Conservation (phyloP, 495 filamentous ascomycete genomes). For the Hypoxylon trugodes region DNA sequence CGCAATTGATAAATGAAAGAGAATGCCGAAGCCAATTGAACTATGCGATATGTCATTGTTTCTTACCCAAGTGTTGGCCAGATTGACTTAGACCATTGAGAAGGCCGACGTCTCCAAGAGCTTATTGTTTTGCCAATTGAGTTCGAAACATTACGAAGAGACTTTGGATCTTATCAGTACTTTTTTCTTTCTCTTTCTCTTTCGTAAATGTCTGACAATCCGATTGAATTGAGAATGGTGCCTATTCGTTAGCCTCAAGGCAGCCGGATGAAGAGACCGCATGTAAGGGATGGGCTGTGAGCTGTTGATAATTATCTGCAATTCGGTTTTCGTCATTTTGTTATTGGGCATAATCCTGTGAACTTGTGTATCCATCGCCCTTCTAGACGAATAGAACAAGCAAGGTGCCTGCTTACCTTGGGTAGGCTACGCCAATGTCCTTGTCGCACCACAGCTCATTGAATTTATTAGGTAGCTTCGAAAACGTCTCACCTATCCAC, state of each 20-base stretch:
- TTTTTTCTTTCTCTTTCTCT: too few relatives aligned
- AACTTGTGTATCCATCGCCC: not conserved
- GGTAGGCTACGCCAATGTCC: conserved; percentile 10
- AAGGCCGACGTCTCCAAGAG: not conserved
- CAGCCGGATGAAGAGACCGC: conserved; percentile 4
- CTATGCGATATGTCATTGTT: not conserved
- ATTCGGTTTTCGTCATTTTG: conserved; percentile 1
- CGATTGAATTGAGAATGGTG: not conserved
- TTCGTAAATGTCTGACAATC: too few relatives aligned
- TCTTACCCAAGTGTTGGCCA: not conserved
- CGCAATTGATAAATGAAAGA: conserved; percentile 26
- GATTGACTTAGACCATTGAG: not conserved
- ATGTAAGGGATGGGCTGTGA: conserved; percentile 1
- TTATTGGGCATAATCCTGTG: conserved; percentile 4
- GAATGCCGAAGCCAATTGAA: conserved; percentile 25
- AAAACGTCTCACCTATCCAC: conserved; percentile 24
- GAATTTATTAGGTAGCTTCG: conserved; percentile 11
- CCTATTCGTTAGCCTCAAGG: conserved; percentile 9
- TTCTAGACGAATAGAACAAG: conserved; percentile 9
- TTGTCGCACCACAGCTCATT: conserved; percentile 11
- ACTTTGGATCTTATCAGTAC: not conserved
- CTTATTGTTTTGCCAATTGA: conserved; percentile 11
- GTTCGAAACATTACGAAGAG: conserved; percentile 3
- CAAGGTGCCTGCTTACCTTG: conserved; percentile 2
- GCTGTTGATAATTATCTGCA: not conserved